phyloP scores from a whole-genome alignment of 2,329 filamentous ascomycete genomes.

The Moelleriella libera region DNA sequence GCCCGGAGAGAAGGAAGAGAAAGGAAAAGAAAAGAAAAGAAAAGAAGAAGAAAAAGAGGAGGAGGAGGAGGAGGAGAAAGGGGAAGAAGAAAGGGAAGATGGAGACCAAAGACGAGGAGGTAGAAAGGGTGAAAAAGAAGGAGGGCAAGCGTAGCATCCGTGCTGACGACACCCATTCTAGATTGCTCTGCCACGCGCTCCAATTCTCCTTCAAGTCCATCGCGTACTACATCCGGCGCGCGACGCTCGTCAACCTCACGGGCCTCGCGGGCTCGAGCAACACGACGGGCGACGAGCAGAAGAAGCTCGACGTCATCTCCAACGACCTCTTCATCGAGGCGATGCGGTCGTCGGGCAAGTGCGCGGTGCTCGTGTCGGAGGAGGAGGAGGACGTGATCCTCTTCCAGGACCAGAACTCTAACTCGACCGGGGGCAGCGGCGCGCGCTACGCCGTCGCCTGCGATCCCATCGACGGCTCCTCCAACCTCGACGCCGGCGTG shows the following conservation, averaged over 20 bases:
- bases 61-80: too few species aligned
- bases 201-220: slow-evolving; percentile 99
- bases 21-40: too few species aligned
- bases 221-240: slow-evolving; percentile 96
- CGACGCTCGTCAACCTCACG: slow-evolving; percentile 87
- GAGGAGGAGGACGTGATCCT: slow-evolving; percentile 89
- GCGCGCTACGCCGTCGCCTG: slow-evolving; percentile 91
- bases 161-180: slow-evolving; percentile 25
- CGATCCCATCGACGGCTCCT: slow-evolving; percentile 95
- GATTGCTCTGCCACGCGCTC: slow-evolving; percentile 88
- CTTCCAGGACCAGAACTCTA: slow-evolving; percentile 48
- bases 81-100: too few species aligned
- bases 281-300: slow-evolving; percentile 93
- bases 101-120: background rate
- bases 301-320: slow-evolving; percentile 98
- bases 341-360: slow-evolving; percentile 86
- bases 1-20: background rate
- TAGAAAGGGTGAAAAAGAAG: background rate
- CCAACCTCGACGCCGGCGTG: slow-evolving; percentile 94
- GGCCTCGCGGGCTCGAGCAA: slow-evolving; percentile 92
- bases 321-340: slow-evolving; percentile 95
- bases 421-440: slow-evolving; percentile 54
- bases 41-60: too few species aligned
- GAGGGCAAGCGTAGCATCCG: too few species aligned
- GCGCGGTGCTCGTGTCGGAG: slow-evolving; percentile 87